phyloP scores from a whole-genome alignment of 805 yeast species.

The Wickerhamiella brachini region DNA sequence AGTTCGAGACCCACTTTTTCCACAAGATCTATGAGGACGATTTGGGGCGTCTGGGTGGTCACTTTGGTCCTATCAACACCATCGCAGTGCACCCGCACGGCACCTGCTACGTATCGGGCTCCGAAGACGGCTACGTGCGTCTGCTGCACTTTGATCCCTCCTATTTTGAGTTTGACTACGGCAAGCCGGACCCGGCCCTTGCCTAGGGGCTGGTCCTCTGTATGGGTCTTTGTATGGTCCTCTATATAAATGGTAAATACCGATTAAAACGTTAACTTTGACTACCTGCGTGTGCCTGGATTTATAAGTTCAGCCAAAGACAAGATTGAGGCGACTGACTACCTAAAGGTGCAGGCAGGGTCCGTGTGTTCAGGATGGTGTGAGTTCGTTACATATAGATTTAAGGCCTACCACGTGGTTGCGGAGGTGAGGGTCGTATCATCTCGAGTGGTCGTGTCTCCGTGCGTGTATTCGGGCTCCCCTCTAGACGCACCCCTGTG shows the following conservation, averaged over 20 bases:
- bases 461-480: no score
- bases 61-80: constrained; percentile 95
- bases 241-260: not conserved
- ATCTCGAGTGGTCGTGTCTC: no score
- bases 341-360: no score
- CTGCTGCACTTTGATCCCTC: constrained; percentile 85
- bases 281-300: no score
- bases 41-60: constrained; percentile 94
- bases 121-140: constrained; percentile 96
- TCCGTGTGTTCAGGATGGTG: no score
- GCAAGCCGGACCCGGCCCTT: constrained; percentile 41
- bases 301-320: no score
- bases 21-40: constrained; percentile 93
- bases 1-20: constrained; percentile 90
- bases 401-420: no score
- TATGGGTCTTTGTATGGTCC: not conserved
- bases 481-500: no score
- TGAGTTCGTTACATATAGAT: no score
- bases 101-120: constrained; percentile 86
- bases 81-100: constrained; percentile 93
- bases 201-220: not conserved
- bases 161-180: constrained; percentile 85
- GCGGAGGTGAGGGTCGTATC: no score
- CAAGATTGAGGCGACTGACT: not conserved
- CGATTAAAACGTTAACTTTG: not conserved